Evolutionary conservation across 441 rosid genomes (phyloP), one percentile per base, ranked within the genome.

Genomic region (Aleurites moluccanus): DNA sequence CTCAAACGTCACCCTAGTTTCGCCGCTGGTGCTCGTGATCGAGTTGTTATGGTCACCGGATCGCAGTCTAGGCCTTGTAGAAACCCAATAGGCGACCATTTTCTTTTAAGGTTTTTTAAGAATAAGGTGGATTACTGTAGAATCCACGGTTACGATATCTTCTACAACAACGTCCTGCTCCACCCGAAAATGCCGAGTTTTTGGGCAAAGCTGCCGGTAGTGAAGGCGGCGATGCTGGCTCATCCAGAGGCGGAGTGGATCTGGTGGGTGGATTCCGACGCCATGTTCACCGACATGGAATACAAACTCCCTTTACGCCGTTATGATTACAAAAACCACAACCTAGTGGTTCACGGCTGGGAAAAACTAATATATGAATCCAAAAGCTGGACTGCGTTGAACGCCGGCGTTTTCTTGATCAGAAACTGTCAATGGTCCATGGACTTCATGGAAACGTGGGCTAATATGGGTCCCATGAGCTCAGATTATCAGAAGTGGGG

Each of bases 201-300:
- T 67, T 95, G 97, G 99, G 98, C 97, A 14, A 93, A 95, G 75
- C 82, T 86, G 1, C 95, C 96, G 44, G 87, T 84, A 57, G 84
- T 93, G 25, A 82, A 80, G 67, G 91, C 98, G 47, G 90, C 97
- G 68, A 95, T 95, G 99, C 42, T 95, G 72, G 95, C 97, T 38
- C 99, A 95, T 82, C 98, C 99, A 30, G 98, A 95, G 75, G 93
- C 93, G 20, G 98, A 95, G 81, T 94, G 99, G 99, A 94, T 94
- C 88, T 94, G 98, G 99, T 95, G 97, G 99, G 93, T 92, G 14
- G 99, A 95, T 79, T 90, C 98, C 70, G 99, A 95, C 67, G 99
- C 99, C 27, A 30, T 82, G 53, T 76, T 95, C 83, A 89, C 98
- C 57, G 99, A 95, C 85, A 91, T 93, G 99, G 99, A 95, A 71